Evolutionary conservation across 371 early-diverging fungal species (phyloP).

Genomic region (Rhizopus microsporus): DNA sequence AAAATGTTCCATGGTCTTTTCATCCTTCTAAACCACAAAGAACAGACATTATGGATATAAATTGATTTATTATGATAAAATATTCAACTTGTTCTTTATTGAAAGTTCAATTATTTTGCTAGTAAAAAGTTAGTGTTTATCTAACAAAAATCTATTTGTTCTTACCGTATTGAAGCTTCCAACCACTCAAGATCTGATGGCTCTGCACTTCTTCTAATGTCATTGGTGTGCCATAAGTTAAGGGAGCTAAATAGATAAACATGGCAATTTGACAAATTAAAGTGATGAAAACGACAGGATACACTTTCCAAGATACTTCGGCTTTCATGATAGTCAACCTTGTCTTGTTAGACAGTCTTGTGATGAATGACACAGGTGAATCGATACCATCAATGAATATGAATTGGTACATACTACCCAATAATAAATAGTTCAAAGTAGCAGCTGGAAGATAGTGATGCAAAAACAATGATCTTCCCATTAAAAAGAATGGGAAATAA

Average conservation of each 20-base stretch:
- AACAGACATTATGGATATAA: too few species aligned
- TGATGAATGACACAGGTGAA: slow-evolving; percentile 53
- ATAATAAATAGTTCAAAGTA: slow-evolving; percentile 75
- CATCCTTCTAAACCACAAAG: too few species aligned
- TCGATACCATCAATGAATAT: slow-evolving; percentile 63
- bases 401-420: slow-evolving; percentile 70
- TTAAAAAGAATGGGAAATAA: slow-evolving; percentile 94
- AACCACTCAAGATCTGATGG: slow-evolving; percentile 73
- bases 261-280: slow-evolving; percentile 44
- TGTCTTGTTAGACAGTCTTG: slow-evolving; percentile 26
- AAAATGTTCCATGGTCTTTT: too few species aligned
- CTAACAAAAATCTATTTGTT: slow-evolving; percentile 1
- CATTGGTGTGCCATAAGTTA: slow-evolving; percentile 71
- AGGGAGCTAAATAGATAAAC: slow-evolving; percentile 63
- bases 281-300: slow-evolving; percentile 47
- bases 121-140: background rate
- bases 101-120: background rate
- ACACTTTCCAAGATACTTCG: slow-evolving; percentile 24
- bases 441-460: slow-evolving; percentile 97
- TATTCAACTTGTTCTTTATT: too few species aligned
- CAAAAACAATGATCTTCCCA: slow-evolving; percentile 94
- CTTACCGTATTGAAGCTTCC: slow-evolving; percentile 86
- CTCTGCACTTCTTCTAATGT: slow-evolving; percentile 56
- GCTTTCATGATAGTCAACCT: slow-evolving; percentile 34
- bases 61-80: too few species aligned